These are phyloP conservation scores for Kodamaea lidongshanica DNA, from an alignment of 805 yeast species.

Conservation along the genomic window DNA sequence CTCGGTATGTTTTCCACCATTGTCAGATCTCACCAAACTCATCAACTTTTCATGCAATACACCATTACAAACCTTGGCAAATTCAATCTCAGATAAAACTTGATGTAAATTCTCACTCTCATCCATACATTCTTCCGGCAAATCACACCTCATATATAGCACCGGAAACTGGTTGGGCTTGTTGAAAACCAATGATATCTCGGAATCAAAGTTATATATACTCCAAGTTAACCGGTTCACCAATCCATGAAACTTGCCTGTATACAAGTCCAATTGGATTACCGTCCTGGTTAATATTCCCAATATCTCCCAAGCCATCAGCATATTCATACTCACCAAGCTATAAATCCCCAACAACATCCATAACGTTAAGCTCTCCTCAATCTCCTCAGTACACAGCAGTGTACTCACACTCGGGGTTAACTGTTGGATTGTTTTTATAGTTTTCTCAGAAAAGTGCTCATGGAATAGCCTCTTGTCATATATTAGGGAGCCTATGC, in stretches of 20 bases:
- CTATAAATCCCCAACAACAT: conserved; percentile 29
- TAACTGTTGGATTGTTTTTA: conserved; percentile 30
- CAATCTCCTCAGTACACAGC: conserved; percentile 16
- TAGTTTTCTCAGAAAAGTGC: conserved; percentile 27
- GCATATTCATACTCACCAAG: conserved; percentile 22
- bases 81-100: conserved; percentile 19
- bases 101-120: conserved; percentile 20
- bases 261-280: conserved; percentile 18
- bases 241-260: conserved; percentile 7
- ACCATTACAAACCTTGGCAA: conserved; percentile 5
- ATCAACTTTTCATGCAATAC: no score
- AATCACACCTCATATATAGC: conserved; percentile 13
- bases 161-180: conserved; percentile 33
- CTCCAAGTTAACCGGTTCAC: conserved; percentile 29
- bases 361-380: conserved; percentile 24
- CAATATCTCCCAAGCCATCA: conserved; percentile 29
- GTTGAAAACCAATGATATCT: conserved; percentile 27
- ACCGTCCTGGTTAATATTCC: conserved; percentile 29
- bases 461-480: conserved; percentile 22
- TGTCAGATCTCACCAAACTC: no score
- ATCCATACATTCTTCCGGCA: conserved; percentile 14
- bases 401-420: conserved; percentile 19
- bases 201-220: conserved; percentile 33
- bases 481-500: conserved; percentile 34
- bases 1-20: no score